Conservation (phyloP, 306 rosid species). For the Quercus dentata region DNA sequence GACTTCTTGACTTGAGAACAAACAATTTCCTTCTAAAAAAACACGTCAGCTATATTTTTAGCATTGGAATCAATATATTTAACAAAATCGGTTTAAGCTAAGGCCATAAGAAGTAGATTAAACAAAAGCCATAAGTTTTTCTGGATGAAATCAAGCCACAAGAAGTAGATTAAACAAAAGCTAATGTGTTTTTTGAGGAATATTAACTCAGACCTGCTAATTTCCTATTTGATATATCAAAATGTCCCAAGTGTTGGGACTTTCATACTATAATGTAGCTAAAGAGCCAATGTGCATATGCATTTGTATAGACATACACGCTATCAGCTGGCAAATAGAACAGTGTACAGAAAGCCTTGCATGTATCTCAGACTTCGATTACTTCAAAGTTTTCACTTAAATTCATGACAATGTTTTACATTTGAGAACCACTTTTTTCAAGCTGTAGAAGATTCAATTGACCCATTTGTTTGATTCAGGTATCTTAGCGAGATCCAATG, state of each 20-base stretch:
- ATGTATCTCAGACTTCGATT: background rate
- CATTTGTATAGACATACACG: background rate
- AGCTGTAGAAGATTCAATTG: slow-evolving; percentile 14
- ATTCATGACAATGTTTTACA: slow-evolving; percentile 10
- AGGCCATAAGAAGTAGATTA: background rate
- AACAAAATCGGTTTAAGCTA: background rate
- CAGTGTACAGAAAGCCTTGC: background rate
- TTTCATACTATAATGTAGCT: background rate
- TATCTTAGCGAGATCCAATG: slow-evolving; percentile 4
- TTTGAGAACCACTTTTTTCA: background rate
- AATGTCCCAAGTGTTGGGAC: background rate
- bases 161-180: background rate
- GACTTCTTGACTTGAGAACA: background rate
- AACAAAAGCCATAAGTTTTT: background rate
- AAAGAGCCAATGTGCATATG: background rate
- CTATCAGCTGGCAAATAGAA: background rate
- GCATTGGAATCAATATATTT: background rate
- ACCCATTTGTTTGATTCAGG: slow-evolving; percentile 2
- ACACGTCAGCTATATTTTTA: background rate
- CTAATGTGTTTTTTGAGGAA: background rate
- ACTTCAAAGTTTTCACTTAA: background rate
- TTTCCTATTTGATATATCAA: background rate
- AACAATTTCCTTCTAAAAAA: background rate
- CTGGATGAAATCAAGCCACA: background rate
- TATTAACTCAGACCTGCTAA: background rate